Evolutionary conservation across 2,329 filamentous ascomycete genomes (phyloP).

Genomic region (Fusarium domesticum): DNA sequence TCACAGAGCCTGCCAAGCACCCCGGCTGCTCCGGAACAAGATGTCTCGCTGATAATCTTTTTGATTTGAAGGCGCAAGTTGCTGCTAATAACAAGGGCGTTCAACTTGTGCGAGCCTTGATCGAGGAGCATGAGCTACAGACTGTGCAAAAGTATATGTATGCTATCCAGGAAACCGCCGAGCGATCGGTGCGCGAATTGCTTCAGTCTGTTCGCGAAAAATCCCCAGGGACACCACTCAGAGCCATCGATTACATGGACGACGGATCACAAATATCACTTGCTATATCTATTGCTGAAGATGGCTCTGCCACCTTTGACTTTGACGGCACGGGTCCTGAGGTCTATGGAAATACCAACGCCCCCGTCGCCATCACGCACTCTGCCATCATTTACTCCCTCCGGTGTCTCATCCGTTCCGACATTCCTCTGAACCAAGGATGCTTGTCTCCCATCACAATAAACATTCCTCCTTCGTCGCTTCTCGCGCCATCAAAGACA

Average conservation of each 20-base stretch:
- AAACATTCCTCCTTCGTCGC: conserved; percentile 66
- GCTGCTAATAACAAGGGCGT: conserved; percentile 86
- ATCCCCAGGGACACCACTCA: conserved; percentile 21
- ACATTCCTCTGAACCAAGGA: conserved; percentile 84
- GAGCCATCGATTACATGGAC: conserved; percentile 66
- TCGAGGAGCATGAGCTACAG: conserved; percentile 68
- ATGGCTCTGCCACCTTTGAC: conserved; percentile 70
- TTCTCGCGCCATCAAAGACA: conserved; percentile 71
- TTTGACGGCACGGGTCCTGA: conserved; percentile 34
- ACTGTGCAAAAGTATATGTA: conserved; percentile 62
- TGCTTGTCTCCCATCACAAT: conserved; percentile 76
- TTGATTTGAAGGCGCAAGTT: conserved; percentile 82
- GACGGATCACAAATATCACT: conserved; percentile 77
- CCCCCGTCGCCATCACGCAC: conserved; percentile 34
- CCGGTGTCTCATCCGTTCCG: conserved; percentile 73
- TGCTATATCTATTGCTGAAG: conserved; percentile 69
- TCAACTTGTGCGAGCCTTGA: conserved; percentile 66
- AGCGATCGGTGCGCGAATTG: conserved; percentile 22
- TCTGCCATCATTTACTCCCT: conserved; percentile 81
- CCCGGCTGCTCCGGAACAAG: conserved; percentile 76
- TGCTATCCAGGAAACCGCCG: conserved; percentile 42
- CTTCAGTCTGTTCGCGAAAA: conserved; percentile 17
- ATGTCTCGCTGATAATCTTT: conserved; percentile 78
- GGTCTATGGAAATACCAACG: conserved; percentile 35
- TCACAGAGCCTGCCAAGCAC: conserved; percentile 69